Conservation (phyloP, 768 basidiomycete genomes). For the Panaeolus papilionaceus region DNA sequence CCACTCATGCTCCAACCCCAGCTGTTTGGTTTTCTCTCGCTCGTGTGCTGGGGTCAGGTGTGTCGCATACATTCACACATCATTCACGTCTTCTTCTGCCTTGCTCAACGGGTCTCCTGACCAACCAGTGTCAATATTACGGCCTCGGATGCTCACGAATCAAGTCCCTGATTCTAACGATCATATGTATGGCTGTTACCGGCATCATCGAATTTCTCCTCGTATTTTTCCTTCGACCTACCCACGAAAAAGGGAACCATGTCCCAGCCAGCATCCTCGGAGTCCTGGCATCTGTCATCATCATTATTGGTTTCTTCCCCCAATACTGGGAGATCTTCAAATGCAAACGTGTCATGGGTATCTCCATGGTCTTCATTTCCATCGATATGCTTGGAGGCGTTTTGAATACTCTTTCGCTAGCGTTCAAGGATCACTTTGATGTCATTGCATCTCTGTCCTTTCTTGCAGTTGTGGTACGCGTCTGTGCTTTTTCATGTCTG, state of each 20-base stretch:
- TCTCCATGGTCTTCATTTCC: conserved; percentile 71
- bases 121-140: conserved; percentile 71
- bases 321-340: conserved; percentile 83
- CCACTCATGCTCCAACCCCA: conserved; percentile 76
- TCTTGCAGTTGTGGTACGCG: conserved; percentile 62
- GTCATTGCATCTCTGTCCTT: conserved; percentile 67
- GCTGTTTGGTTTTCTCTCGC: conserved; percentile 62
- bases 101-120: not conserved
- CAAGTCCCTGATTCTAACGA: conserved; percentile 41
- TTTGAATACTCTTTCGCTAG: conserved; percentile 73
- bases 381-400: conserved; percentile 76
- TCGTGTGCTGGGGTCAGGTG: conserved; percentile 74
- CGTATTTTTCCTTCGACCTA: conserved; percentile 61
- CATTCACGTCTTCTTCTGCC: not conserved
- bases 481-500: not conserved
- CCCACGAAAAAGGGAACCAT: conserved; percentile 37
- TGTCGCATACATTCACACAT: conserved; percentile 21
- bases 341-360: conserved; percentile 65
- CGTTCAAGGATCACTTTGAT: conserved; percentile 69
- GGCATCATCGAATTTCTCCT: conserved; percentile 66
- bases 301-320: conserved; percentile 56
- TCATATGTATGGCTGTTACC: conserved; percentile 46
- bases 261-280: conserved; percentile 62
- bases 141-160: conserved; percentile 45
- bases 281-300: conserved; percentile 60